These are phyloP conservation scores for Sarcodon aspratus DNA, from an alignment of 768 basidiomycete genomes.

Conservation along the genomic window DNA sequence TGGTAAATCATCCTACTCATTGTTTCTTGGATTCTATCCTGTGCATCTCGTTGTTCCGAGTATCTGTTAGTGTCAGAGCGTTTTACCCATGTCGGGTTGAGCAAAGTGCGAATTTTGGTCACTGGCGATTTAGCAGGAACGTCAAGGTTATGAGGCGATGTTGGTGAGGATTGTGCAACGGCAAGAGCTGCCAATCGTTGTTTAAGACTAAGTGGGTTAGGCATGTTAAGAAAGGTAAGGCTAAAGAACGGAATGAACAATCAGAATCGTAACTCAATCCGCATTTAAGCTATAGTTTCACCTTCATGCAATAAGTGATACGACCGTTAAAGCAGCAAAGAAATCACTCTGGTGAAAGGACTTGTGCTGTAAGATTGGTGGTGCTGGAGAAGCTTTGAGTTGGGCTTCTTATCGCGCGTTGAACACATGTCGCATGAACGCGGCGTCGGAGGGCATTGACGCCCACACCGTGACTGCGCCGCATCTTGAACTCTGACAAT, in stretches of 20 bases:
- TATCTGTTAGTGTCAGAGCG: slow-evolving; percentile 17
- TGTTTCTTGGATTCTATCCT: slow-evolving; percentile 47
- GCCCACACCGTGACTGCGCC: too few relatives aligned
- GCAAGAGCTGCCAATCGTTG: slow-evolving; percentile 58
- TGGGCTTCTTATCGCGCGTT: too few relatives aligned
- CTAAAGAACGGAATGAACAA: background rate
- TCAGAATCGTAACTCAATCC: background rate
- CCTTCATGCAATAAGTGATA: background rate
- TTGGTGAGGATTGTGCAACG: slow-evolving; percentile 37
- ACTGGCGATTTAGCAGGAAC: slow-evolving; percentile 15
- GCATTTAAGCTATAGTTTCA: background rate
- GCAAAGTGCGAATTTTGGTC: slow-evolving; percentile 23
- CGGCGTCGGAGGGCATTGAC: too few relatives aligned
- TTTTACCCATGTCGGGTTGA: slow-evolving; percentile 43
- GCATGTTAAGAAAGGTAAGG: background rate
- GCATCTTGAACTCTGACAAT: too few relatives aligned
- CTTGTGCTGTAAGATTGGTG: too few relatives aligned
- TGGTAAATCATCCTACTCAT: slow-evolving; percentile 72
- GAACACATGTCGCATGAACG: too few relatives aligned
- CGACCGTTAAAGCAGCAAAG: too few relatives aligned
- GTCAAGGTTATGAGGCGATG: slow-evolving; percentile 22
- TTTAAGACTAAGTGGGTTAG: slow-evolving; percentile 39
- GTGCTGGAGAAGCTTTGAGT: too few relatives aligned
- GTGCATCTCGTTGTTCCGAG: slow-evolving; percentile 11
- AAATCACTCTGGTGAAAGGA: too few relatives aligned